Evolutionary conservation across 768 basidiomycete genomes (phyloP).

Genomic region (Termitomyces heimii): DNA sequence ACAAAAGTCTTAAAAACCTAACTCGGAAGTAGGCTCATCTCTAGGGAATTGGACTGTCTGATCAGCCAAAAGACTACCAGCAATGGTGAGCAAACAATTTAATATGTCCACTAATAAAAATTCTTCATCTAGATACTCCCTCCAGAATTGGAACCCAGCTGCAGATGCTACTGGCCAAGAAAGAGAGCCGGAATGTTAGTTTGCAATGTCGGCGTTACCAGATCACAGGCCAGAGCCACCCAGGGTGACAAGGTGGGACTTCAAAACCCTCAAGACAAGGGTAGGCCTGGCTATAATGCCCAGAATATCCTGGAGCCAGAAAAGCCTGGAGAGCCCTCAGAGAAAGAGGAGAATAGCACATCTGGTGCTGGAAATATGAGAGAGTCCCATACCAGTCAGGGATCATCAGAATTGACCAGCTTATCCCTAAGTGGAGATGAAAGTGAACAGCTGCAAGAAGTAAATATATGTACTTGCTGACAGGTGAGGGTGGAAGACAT

Average conservation of each 20-base stretch:
- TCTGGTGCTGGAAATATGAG: no score
- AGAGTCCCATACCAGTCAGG: no score
- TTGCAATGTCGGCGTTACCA: no score
- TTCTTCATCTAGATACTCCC: not conserved
- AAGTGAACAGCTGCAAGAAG: not conserved
- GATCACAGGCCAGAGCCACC: not conserved
- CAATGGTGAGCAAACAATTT: not conserved
- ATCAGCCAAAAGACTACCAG: not conserved
- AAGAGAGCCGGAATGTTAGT: not conserved
- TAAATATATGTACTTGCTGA: no score
- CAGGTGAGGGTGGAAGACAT: not conserved
- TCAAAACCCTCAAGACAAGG: not conserved
- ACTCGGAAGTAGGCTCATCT: not conserved
- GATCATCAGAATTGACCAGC: not conserved
- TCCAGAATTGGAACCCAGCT: accelerated
- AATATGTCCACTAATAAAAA: not conserved
- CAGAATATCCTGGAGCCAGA: not conserved
- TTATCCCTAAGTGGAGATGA: not conserved
- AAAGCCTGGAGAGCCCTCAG: not conserved
- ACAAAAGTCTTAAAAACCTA: not conserved
- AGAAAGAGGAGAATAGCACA: not conserved
- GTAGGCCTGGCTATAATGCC: not conserved
- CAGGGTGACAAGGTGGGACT: not conserved
- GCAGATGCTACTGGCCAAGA: not conserved
- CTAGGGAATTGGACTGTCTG: not conserved